Evolutionary conservation across 768 basidiomycete genomes (phyloP), one percentile per base, ranked within the genome.

Genomic region (Lactarius trivialis): DNA sequence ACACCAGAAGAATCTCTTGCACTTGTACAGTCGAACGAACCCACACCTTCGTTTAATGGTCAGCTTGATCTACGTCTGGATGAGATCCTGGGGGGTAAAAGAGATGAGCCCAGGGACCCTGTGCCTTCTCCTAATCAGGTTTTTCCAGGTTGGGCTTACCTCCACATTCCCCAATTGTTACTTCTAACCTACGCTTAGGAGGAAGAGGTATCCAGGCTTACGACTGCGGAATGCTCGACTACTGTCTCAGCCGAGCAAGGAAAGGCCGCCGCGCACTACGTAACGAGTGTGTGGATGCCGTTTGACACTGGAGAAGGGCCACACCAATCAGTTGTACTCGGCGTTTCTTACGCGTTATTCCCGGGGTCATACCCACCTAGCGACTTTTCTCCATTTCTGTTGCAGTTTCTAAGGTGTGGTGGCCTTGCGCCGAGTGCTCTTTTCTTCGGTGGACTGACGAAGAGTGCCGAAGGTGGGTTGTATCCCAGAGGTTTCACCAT

Each of bases 381-480:
- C 19, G 62, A 63, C 26, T 55, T 67, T 32, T 60, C 63, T 14
- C 34, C 37, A 30, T 39, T 55, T 14, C 33, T 67, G 14, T 30
- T 43, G n/a, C 45, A 24, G 24, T 67, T 67, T 60, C 32, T 67
- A 34, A 67, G 64, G 65, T 67, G 32, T n/a, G 60, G 15, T 21
- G n/a, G 49, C 9, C 30, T 60, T 34, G n/a, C 24, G 9, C 21
- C n/a, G 19, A 19, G 28, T 30, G 30, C 24, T 30, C 32, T 21
- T 7, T 26, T 14, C 7, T 8, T 12, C 24, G 24, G 19, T 17
- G 37, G 12, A 39, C 56, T 57, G 41, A 60, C 32, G 19, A 24
- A 7, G 8, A 24, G 24, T 9, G 15, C 17, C 43, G 15, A 60
- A 67, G 65, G 12, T 67, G 65, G 65, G 43, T 65, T 41, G 55